Conservation (phyloP, 192 early-diverging fungal species). For the Coemansia sp. region DNA sequence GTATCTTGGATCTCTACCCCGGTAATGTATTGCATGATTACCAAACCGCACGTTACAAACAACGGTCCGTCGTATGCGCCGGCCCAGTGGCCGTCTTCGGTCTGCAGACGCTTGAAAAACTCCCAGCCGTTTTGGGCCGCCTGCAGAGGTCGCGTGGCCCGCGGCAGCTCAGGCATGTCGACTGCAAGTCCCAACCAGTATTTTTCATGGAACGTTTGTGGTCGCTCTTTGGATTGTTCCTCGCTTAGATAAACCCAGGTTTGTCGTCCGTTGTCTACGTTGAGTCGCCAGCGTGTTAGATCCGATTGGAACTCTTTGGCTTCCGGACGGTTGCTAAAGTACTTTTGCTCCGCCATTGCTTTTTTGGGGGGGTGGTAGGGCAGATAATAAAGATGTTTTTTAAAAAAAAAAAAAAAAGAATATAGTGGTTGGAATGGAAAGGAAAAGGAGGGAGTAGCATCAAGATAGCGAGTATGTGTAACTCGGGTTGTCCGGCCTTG, state of each 20-base stretch:
- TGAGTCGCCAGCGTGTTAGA: conserved; percentile 83
- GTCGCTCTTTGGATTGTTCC: conserved; percentile 46
- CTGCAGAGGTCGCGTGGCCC: conserved; percentile 71
- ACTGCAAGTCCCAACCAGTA: conserved; percentile 86
- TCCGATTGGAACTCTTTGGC: conserved; percentile 63
- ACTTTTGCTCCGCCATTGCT: conserved; percentile 35
- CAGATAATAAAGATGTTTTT: background rate
- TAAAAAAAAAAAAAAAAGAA: conserved; percentile 5
- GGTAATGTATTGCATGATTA: conserved; percentile 88
- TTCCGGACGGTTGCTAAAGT: conserved; percentile 41
- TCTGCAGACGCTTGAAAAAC: conserved; percentile 87
- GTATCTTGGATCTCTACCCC: conserved; percentile 65
- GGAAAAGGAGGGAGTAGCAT: background rate
- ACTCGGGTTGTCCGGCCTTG: background rate
- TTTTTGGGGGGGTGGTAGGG: background rate
- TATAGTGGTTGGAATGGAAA: background rate
- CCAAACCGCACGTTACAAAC: conserved; percentile 91
- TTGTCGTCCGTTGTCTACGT: conserved; percentile 84
- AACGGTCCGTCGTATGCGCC: conserved; percentile 97
- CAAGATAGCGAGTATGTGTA: too few relatives aligned
- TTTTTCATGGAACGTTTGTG: conserved; percentile 77
- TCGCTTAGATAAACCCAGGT: conserved; percentile 81
- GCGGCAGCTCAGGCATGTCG: conserved; percentile 57
- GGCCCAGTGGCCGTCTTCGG: conserved; percentile 91
- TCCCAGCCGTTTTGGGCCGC: conserved; percentile 89